These are phyloP conservation scores for Aspergillus sp. DNA, from an alignment of 2,329 filamentous ascomycete species.

Conservation along the genomic window DNA sequence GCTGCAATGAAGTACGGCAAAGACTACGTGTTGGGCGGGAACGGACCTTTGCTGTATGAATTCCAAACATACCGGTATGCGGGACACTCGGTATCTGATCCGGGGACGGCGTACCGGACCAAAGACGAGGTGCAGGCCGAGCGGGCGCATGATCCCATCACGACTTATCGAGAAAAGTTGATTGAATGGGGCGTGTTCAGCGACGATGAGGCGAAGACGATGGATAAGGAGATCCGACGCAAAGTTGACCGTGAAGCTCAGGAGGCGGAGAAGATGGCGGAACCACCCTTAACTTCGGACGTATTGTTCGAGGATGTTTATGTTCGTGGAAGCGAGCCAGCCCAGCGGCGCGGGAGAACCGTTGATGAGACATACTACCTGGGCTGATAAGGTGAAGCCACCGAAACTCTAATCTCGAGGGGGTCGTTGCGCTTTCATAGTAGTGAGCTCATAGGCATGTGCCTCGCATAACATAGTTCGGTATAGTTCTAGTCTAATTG, in stretches of 20 bases:
- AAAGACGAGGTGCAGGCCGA: slow-evolving; percentile 98
- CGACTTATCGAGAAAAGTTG: slow-evolving; percentile 91
- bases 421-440: neutral
- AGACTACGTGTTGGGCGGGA: slow-evolving; percentile 74
- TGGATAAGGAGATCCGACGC: slow-evolving; percentile 86
- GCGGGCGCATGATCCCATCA: slow-evolving; percentile 89
- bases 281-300: slow-evolving; percentile 72
- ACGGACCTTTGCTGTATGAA: slow-evolving; percentile 91
- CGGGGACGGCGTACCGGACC: slow-evolving; percentile 94
- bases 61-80: slow-evolving; percentile 98
- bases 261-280: slow-evolving; percentile 80
- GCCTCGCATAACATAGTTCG: neutral
- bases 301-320: slow-evolving; percentile 95
- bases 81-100: slow-evolving; percentile 98
- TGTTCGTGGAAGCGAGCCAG: slow-evolving; percentile 78
- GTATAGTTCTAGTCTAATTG: neutral
- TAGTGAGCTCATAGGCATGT: slow-evolving; percentile 9
- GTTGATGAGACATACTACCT: slow-evolving; percentile 86
- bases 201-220: slow-evolving; percentile 88
- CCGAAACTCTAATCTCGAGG: neutral
- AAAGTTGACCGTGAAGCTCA: slow-evolving; percentile 85
- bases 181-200: slow-evolving; percentile 84
- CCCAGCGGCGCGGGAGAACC: slow-evolving; percentile 79
- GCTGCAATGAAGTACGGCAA: slow-evolving; percentile 89
- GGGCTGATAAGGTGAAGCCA: slow-evolving; percentile 1